Evolutionary conservation across 208 protist genomes (phyloP), one percentile per base, ranked within the genome.

Genomic region (Trypanosoma lewisi): DNA sequence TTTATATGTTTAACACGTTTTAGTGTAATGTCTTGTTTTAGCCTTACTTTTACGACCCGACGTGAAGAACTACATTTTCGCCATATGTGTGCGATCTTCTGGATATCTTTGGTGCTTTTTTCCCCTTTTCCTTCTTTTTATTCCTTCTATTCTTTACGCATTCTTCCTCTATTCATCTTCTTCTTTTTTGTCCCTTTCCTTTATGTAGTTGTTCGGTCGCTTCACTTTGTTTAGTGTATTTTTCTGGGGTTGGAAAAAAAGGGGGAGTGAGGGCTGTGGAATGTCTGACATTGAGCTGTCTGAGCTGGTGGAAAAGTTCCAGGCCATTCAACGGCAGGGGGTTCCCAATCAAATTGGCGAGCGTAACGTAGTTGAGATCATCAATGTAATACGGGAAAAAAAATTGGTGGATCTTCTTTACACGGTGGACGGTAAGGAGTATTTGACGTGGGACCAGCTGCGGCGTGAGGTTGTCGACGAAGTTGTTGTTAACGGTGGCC

Each of bases 351-450:
- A 85, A 42, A 93, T 93, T 47, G 80, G 74, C 0, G 86, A 93
- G 73, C 82, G 86, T 41, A 93, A 93, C 53, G 83, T 83, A 16
- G 81, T 93, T 3, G 86, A 93, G 65, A 93, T 93, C 36, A 77
- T 86, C 11, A 93, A 89, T 62, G 63, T 77, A 25, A 56, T 93
- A 2, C 44, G 84, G n/a, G 68, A 83, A 54, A 79, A 80, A 47
- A 83, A 86, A 51, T 48, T 93, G 17, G 59, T 93, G 9, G 86
- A 93, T 31, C 68, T 93, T 4, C 59, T 93, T 19, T 93, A 82
- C 70, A 93, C 86, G 7, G 75, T 81, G 4, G 86, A 93, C 48
- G 86, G 78, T 14, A 93, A 93, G 65, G 82, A 93, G 70, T 93
- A 89, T 58, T 67, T 93, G 34, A 93, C 86, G 14, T 89, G 86